These are phyloP conservation scores for Yarrowia bubula DNA, from an alignment of 805 yeast genomes.

Conservation along the genomic window DNA sequence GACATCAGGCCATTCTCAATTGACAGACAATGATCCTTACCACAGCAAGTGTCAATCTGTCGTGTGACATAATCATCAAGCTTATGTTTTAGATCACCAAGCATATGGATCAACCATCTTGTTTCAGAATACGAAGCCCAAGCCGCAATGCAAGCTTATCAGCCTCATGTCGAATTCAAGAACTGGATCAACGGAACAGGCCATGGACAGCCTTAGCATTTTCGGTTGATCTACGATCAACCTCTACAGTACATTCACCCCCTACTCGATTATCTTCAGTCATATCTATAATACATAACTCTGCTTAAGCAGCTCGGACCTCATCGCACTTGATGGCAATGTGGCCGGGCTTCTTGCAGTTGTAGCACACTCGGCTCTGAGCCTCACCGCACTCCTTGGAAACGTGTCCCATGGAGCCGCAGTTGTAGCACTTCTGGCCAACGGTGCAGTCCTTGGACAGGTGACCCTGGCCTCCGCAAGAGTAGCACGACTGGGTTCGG, in stretches of 20 bases:
- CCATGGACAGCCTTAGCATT: no score
- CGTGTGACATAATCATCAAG: no score
- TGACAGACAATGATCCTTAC: no score
- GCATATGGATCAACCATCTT: no score
- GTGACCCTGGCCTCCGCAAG: constrained; percentile 88
- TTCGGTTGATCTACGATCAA: not conserved
- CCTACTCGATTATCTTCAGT: constrained; percentile 1
- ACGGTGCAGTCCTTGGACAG: constrained; percentile 83
- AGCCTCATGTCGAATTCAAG: no score
- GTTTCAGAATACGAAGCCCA: no score
- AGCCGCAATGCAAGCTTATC: no score
- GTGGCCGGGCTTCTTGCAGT: constrained; percentile 79
- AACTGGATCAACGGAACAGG: no score
- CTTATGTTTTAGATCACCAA: no score
- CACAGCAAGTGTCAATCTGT: no score
- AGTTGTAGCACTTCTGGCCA: constrained; percentile 87
- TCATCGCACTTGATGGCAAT: constrained; percentile 80
- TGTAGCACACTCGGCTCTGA: constrained; percentile 63
- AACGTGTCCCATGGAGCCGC: constrained; percentile 89
- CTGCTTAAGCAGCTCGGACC: constrained; percentile 19
- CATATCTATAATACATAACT: constrained; percentile 20
- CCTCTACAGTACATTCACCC: not conserved
- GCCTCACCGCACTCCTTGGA: constrained; percentile 75
- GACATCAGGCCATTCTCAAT: no score
- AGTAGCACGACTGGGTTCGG: constrained; percentile 79